Base-by-base conservation (phyloP, 2,329 filamentous ascomycete genomes). In the Fusarium sp. region DNA sequence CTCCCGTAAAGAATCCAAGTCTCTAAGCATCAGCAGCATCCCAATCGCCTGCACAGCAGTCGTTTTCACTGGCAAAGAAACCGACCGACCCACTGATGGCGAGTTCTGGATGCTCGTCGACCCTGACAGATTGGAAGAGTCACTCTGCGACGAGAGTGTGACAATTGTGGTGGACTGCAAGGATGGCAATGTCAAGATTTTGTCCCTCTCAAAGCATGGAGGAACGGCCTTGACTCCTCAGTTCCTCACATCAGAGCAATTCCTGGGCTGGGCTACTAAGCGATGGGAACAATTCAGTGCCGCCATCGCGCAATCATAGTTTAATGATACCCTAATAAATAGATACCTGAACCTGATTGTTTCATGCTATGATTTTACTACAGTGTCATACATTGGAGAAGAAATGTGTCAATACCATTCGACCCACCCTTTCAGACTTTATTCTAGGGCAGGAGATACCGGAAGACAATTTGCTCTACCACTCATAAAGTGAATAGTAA, bases 371-470 rank as follows among this genome's bases (percentile, higher is more conserved):
- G 29, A 11, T n/a, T 27, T 55, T 46, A 47, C 32, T 32, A 44
- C 29, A 24, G 25, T 47, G 43, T 44, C 32, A 60, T 30, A 38
- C 41, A 47, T 49, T 48, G 65, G 46, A 47, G 25, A 57, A 58
- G 54, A 75, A 75, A 84, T 93, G 90, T 93, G 87, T 89, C 90
- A 87, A 66, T 59, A 90, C 89, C 89, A 90, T 91, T 92, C 91
- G 91, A 94, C 91, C 91, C 85, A 90, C 91, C 90, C 90, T 89
- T 88, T 93, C 91, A 93, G 85, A 85, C 80, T 81, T 82, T 82
- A 90, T 88, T 94, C 91, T 87, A 92, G 90, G 90, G 91, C 90
- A 92, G 91, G 90, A 94, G 91, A 94, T 94, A 94, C 91, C 90
- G 90, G 90, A 88, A 85, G 91, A 88, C 80, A 77, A 75, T 69